Evolutionary conservation across 257 asterid genomes (phyloP).

Genomic region (Capsicum rhomboideum): DNA sequence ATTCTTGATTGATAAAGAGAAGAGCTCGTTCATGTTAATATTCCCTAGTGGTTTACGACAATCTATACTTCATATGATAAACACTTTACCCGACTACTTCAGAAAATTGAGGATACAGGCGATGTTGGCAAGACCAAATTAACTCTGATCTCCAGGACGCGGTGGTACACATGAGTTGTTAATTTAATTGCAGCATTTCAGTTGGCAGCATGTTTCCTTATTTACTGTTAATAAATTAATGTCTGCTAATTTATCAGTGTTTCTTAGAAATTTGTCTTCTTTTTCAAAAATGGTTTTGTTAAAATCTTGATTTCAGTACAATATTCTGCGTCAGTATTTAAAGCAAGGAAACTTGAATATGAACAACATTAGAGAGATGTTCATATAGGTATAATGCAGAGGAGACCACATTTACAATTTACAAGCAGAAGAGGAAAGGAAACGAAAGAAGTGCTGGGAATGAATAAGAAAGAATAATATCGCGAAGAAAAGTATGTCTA

Average conservation of each 20-base stretch:
- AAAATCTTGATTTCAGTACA: neutral
- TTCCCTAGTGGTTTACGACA: neutral
- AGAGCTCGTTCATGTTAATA: slow-evolving; percentile 15
- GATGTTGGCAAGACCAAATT: neutral
- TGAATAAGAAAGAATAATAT: neutral
- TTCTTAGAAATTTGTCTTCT: neutral
- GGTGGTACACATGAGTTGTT: no score
- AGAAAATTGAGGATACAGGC: neutral
- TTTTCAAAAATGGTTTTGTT: neutral
- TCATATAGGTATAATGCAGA: neutral
- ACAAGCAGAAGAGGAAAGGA: neutral
- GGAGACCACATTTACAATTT: neutral
- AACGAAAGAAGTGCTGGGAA: neutral
- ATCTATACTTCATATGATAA: neutral
- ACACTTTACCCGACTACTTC: neutral
- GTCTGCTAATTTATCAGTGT: neutral
- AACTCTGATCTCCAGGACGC: neutral
- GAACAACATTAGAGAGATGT: neutral
- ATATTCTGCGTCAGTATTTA: neutral
- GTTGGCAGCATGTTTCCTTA: neutral
- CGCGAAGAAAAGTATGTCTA: neutral
- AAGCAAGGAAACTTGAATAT: neutral
- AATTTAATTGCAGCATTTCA: neutral
- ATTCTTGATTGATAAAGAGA: slow-evolving; percentile 12
- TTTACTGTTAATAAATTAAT: neutral